A percentile compares a stretch with the other conserved stretches of the same genome.
phyloP scores from a whole-genome alignment of 169 alveolate genomes.

The Plasmodium relictum region DNA sequence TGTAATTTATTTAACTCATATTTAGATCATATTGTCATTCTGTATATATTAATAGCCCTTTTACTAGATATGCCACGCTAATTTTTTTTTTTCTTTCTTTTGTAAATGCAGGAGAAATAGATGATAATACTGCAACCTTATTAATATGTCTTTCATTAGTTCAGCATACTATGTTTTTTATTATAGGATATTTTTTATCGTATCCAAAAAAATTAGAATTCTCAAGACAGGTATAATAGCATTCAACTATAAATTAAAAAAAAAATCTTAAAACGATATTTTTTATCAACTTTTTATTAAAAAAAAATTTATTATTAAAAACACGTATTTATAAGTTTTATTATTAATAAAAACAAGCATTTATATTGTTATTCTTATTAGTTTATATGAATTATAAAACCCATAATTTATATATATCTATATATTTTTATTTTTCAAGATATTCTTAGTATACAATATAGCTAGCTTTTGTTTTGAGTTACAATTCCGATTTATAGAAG shows the following conservation, averaged over 20 bases:
- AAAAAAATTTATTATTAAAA: background rate
- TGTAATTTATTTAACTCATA: background rate
- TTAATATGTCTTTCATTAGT: slow-evolving; percentile 72
- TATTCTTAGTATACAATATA: slow-evolving; percentile 70
- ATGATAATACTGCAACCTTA: slow-evolving; percentile 70
- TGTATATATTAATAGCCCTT: too few species aligned
- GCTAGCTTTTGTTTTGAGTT: slow-evolving; percentile 75
- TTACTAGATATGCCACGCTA: background rate
- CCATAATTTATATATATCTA: background rate
- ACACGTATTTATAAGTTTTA: background rate
- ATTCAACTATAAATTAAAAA: background rate
- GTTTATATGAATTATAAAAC: too few species aligned
- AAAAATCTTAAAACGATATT: background rate
- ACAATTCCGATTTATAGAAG: slow-evolving; percentile 76
- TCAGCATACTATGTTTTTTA: slow-evolving; percentile 74
- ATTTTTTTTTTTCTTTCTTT: background rate
- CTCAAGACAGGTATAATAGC: slow-evolving; percentile 54
- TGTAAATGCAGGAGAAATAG: slow-evolving; percentile 63
- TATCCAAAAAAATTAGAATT: slow-evolving; percentile 48
- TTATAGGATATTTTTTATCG: slow-evolving; percentile 74
- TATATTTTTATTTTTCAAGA: slow-evolving; percentile 13
- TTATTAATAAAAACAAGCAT: background rate
- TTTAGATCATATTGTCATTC: too few species aligned
- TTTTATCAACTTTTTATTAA: background rate
- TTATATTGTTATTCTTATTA: background rate